Evolutionary conservation across 768 basidiomycete genomes (phyloP).

Genomic region (Rubroboletus satanas): DNA sequence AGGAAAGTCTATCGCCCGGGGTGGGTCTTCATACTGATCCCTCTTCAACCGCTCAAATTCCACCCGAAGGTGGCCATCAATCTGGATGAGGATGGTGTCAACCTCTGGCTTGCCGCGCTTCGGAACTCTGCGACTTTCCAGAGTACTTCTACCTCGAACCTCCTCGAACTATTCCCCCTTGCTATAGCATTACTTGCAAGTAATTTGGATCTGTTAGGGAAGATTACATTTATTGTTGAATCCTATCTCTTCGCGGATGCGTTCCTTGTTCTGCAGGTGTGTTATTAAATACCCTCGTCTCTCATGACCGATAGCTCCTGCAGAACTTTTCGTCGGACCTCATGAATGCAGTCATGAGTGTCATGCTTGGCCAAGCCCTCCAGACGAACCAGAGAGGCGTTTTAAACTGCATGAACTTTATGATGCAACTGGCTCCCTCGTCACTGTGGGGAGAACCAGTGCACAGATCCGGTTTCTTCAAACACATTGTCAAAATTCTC

Average conservation of each 20-base stretch:
- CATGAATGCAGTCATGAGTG: conserved; percentile 52
- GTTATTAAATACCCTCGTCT: conserved; percentile 8
- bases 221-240: conserved; percentile 62
- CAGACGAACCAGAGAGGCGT: conserved; percentile 59
- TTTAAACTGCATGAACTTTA: conserved; percentile 52
- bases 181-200: conserved; percentile 55
- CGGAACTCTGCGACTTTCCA: conserved; percentile 58
- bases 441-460: conserved; percentile 68
- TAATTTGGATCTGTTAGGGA: conserved; percentile 75
- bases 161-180: conserved; percentile 64
- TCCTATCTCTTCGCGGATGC: conserved; percentile 78
- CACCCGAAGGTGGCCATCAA: conserved; percentile 53
- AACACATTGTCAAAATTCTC: conserved; percentile 53
- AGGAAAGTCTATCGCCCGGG: conserved; percentile 56
- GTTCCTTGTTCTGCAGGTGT: conserved; percentile 56
- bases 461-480: conserved; percentile 72
- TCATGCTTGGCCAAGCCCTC: conserved; percentile 48
- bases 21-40: conserved; percentile 34
- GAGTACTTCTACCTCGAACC: conserved; percentile 44
- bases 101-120: conserved; percentile 70
- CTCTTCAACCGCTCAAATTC: neutral
- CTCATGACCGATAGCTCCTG: neutral
- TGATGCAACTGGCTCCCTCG: conserved; percentile 63
- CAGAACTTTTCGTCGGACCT: conserved; percentile 56
- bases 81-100: conserved; percentile 75